Evolutionary conservation across 768 basidiomycete species (phyloP), one percentile per base, ranked within the genome.

Genomic region (Pleurotus salmoneostramineus): DNA sequence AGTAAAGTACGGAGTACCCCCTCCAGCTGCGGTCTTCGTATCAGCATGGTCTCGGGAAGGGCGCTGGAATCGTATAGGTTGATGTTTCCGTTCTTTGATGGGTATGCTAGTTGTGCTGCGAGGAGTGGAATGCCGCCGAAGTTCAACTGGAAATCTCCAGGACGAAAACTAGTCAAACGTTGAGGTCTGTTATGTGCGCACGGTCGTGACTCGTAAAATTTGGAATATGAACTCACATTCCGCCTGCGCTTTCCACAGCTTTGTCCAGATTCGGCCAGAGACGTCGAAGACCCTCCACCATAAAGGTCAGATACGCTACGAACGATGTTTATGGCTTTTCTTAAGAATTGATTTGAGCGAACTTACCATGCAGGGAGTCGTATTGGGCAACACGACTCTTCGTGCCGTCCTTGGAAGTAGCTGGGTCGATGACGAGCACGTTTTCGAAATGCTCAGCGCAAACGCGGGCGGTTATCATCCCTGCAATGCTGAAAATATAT

Each of bases 401-500:
- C 8, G 61, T 56, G 2, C 44, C 46, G 12, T 40, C 43, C 2
- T 61, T 59, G 35, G 61, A 56, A 14, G 57, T 58, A 31, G 70
- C 70, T 12, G 70, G 61, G 17, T 71, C 68, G 3, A 70, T 59
- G 17, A 70, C 43, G 3, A 69, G 31, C 12, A 71, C 68, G 12
- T 56, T 51, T 3, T 69, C 66, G 56, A 70, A 71, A 50, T 71
- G 70, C 50, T 67, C 62, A 1, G 63, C 57, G 54, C 68, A 68
- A 8, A 69, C 57, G 10, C 65, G 62, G 5, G 69, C 69, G 11
- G 63, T 56, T 7, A 69, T 56, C n/a, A 64, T 50, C 6, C 69
- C 69, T 43, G 66, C 60, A 33, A 71, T 59, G 42, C 69, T 71
- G 32, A n/a, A 3, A n/a, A 10, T 5, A 17, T 3, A 33, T 27